Conservation (phyloP, 768 basidiomycete genomes). For the Suillus americanus region DNA sequence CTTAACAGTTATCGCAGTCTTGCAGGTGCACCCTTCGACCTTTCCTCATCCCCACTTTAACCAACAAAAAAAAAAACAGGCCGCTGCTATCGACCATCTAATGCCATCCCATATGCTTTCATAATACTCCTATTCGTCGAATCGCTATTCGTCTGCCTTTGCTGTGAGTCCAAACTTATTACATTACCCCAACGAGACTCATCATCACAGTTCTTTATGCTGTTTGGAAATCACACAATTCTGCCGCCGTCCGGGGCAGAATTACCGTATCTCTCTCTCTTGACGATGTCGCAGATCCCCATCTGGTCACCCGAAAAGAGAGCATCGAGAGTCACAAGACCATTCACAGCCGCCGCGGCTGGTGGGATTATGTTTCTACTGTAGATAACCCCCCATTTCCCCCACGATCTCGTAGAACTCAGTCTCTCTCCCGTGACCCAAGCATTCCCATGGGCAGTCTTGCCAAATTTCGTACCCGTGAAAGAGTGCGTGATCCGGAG, state of each 20-base stretch:
- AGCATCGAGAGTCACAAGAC: slow-evolving; percentile 2
- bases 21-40: slow-evolving; percentile 38
- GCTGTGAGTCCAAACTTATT: slow-evolving; percentile 45
- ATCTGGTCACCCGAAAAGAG: slow-evolving; percentile 5
- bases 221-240: slow-evolving; percentile 51
- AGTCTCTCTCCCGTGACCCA: slow-evolving; percentile 7
- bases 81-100: slow-evolving; percentile 41
- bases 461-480: background rate
- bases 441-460: slow-evolving; percentile 6
- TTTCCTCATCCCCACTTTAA: background rate
- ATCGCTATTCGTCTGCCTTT: slow-evolving; percentile 57
- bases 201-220: slow-evolving; percentile 49
- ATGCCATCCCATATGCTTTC: slow-evolving; percentile 37
- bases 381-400: slow-evolving; percentile 7
- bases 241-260: slow-evolving; percentile 51
- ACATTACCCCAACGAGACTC: background rate
- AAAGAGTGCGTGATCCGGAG: slow-evolving; percentile 3
- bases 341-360: slow-evolving; percentile 36
- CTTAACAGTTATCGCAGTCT: slow-evolving; percentile 43
- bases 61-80: slow-evolving; percentile 32
- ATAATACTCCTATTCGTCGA: slow-evolving; percentile 52
- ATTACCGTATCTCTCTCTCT: slow-evolving; percentile 51
- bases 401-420: slow-evolving; percentile 1
- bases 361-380: slow-evolving; percentile 57
- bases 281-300: slow-evolving; percentile 36